phyloP scores from a whole-genome alignment of 2,329 filamentous ascomycete genomes.

The Fusarium austroafricanum region DNA sequence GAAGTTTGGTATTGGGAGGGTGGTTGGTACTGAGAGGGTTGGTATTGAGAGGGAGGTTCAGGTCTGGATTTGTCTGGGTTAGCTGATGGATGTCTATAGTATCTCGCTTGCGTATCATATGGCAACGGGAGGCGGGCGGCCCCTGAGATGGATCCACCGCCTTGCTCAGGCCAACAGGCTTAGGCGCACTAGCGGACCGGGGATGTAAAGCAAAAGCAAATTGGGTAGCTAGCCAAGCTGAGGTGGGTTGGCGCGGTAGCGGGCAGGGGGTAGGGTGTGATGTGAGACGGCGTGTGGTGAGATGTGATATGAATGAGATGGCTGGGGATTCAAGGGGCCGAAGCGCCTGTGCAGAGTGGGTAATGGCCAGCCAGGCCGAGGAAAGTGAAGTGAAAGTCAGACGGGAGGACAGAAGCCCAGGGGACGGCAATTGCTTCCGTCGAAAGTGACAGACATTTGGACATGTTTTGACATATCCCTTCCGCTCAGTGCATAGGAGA shows the following conservation, averaged over 20 bases:
- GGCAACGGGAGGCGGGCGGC: constrained; percentile 44
- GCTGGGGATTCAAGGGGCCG: constrained; percentile 38
- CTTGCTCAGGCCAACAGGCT: constrained; percentile 44
- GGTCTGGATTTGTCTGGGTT: constrained; percentile 50
- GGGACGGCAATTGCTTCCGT: constrained; percentile 28
- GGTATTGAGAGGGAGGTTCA: constrained; percentile 58
- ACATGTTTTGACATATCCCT: constrained; percentile 16
- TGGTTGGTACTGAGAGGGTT: constrained; percentile 51
- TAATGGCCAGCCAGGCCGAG: constrained; percentile 33
- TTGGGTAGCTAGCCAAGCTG: constrained; percentile 42
- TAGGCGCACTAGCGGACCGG: constrained; percentile 33
- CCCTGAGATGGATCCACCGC: constrained; percentile 44
- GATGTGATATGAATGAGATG: constrained; percentile 38
- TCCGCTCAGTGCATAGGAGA: constrained; percentile 21
- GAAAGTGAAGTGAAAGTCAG: constrained; percentile 19
- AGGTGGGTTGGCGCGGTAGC: constrained; percentile 35
- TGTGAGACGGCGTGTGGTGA: constrained; percentile 27
- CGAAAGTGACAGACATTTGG: constrained; percentile 7
- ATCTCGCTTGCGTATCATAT: constrained; percentile 49
- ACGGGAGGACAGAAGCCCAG: constrained; percentile 24
- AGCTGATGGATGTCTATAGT: constrained; percentile 47
- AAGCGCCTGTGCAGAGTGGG: constrained; percentile 41
- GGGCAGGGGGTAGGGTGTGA: constrained; percentile 34
- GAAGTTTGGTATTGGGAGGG: constrained; percentile 62
- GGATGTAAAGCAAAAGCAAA: constrained; percentile 42